Base-by-base conservation (phyloP, 768 basidiomycete species). In the Termitomyces sp. region DNA sequence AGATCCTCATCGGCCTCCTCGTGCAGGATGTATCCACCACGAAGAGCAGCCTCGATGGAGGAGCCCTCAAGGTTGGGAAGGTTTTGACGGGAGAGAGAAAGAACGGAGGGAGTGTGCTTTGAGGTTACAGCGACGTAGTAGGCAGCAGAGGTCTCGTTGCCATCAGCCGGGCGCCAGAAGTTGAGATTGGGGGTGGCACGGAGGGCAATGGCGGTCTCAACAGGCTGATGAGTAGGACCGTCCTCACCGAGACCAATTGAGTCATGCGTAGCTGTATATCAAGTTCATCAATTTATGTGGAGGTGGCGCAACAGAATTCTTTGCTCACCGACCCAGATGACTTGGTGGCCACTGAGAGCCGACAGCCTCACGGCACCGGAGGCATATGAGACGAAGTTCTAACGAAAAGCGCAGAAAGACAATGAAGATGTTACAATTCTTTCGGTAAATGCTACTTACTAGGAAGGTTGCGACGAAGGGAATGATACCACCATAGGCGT, bases 61-160 rank as follows among this genome's bases (percentile, higher is more conserved):
- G 93, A 94, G 53, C 82, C 84, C 65, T 88, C 91, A 56, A 98
- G 85, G 68, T 97, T 94, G 48, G 94, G 94, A 35, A 98, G 81
- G 76, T 93, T 94, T 76, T 96, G 91, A 39, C 91, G 84, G 51
- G 92, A 91, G 53, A 91, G 81, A 4, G 85, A 87, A 54, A 93
- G 76, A 61, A 95, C 79, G 23, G 93, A 94, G 27, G 94, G 94
- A 2, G 91, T 95, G 63, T 76, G 71, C 58, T 72, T 81, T 57
- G 91, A 86, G 60, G 80, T 77, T 63, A 98, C 71, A 43, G 94
- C 89, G 54, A 87, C 83, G 56, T 83, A 70, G 78, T 97, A 97
- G 16, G 94, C 82, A 20, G 94, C 94, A 20, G 91, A 94, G n/a
- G 92, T 94, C 78, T 98, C 95, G 70, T 97, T 96, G 32, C 95